Evolutionary conservation across 176 grass and related monocot genomes (phyloP), one percentile per base, ranked within the genome.

Genomic region (Avena sativa): DNA sequence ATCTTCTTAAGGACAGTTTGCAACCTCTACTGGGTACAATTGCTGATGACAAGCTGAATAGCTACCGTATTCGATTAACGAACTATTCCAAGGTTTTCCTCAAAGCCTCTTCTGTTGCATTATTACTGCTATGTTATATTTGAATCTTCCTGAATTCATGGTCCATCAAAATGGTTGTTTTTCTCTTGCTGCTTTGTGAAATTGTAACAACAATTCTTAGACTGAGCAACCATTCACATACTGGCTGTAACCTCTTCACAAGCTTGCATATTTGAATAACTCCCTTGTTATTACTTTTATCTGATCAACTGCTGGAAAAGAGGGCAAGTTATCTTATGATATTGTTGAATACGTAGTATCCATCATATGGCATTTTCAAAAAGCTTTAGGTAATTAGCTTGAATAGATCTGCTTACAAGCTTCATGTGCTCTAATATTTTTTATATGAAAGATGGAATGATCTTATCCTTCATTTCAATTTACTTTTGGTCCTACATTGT

Each of bases 51-150:
- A 83, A 61, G 23, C 38, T 95, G 80, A 90, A 86, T 67, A 58
- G 63, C 73, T 92, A 88, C 26, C 59, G 82, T 82, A 83, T 92
- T 83, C 79, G 88, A 46, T 58, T 94, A 76, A 94, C 88, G 59
- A 85, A 92, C 81, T 77, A 88, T 78, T 92, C 93, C 51, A 82
- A 94, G 93, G 88, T 94, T 85, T 58, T 88, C 28, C n/a, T 83
- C 79, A 8, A 44, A 40, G 30, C 16, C 57, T 74, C 56, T 82
- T 62, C 25, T 26, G 4, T 58, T 56, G 1, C 74, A 84, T 47
- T 63, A 80, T 84, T 90, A 30, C 36, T 84, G 21, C 26, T 8
- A 3, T 40, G 1, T 82, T 87, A 66, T 28, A 38, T 83, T 71
- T 83, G 76, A 66, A 16, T 32, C 34, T 3, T 79, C 36, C 57